phyloP scores from a whole-genome alignment of 2,329 filamentous ascomycete species.

The Nemania serpens region DNA sequence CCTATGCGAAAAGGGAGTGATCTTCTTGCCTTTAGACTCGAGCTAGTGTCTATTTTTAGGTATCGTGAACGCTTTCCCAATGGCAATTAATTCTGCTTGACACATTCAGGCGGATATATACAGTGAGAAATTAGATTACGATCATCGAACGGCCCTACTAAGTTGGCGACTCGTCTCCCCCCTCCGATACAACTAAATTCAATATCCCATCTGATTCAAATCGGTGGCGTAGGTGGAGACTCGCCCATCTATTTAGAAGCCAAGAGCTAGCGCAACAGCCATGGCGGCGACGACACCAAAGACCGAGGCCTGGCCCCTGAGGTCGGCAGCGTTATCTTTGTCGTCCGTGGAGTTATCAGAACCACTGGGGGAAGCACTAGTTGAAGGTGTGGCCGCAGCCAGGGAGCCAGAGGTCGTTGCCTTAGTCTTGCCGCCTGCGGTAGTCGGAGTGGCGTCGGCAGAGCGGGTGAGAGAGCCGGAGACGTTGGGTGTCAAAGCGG shows the following conservation, averaged over 20 bases:
- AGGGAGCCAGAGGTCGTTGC: slow-evolving; percentile 10
- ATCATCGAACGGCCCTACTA: not conserved
- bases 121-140: slow-evolving; percentile 13
- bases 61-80: slow-evolving; percentile 16
- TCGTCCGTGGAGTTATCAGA: slow-evolving; percentile 6
- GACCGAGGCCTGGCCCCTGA: slow-evolving; percentile 30
- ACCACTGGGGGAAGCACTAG: not conserved
- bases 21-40: too few species aligned
- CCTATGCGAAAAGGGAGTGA: too few species aligned
- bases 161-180: not conserved
- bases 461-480: slow-evolving; percentile 14
- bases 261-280: slow-evolving; percentile 32
- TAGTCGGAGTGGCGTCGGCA: slow-evolving; percentile 2
- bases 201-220: not conserved
- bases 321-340: slow-evolving; percentile 21
- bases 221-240: not conserved
- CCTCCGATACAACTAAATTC: not conserved
- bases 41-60: not conserved
- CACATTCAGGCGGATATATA: slow-evolving; percentile 10
- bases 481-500: slow-evolving; percentile 9
- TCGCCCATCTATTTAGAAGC: slow-evolving; percentile 26
- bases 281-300: slow-evolving; percentile 37
- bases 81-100: slow-evolving; percentile 3
- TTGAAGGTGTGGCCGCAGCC: slow-evolving; percentile 2
- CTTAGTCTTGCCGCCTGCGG: slow-evolving; percentile 5